Evolutionary conservation across 2,329 filamentous ascomycete genomes (phyloP).

Genomic region (Lecanicillium sp.): DNA sequence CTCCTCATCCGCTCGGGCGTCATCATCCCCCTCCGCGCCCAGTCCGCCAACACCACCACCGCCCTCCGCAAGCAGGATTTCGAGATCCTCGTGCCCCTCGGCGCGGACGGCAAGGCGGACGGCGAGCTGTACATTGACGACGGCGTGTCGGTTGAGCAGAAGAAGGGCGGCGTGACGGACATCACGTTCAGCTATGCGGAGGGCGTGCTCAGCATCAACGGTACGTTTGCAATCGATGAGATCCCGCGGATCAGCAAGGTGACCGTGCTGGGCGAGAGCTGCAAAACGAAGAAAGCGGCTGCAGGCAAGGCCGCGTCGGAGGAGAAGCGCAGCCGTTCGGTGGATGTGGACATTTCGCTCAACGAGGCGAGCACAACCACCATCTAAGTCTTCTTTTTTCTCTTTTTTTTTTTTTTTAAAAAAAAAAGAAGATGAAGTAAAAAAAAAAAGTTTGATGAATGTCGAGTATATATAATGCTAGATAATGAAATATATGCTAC

Average conservation of each 20-base stretch:
- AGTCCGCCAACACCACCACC: constrained; percentile 56
- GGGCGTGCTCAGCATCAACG: constrained; percentile 44
- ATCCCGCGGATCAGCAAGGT: constrained; percentile 41
- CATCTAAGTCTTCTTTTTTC: constrained; percentile 12
- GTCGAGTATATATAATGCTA: neutral
- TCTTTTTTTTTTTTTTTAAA: neutral
- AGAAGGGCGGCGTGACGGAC: constrained; percentile 43
- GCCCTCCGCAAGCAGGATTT: constrained; percentile 61
- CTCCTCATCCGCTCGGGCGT: constrained; percentile 60
- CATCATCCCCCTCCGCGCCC: constrained; percentile 55
- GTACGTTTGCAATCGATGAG: constrained; percentile 47
- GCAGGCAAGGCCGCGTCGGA: constrained; percentile 4
- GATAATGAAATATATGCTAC: neutral
- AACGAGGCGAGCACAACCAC: constrained; percentile 14
- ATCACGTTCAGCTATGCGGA: constrained; percentile 55
- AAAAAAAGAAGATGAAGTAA: neutral
- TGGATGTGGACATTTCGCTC: constrained; percentile 15
- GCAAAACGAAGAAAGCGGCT: constrained; percentile 6
- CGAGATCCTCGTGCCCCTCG: constrained; percentile 63
- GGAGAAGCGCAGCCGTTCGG: constrained; percentile 5
- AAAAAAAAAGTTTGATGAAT: neutral
- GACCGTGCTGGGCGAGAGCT: constrained; percentile 39
- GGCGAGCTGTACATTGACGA: constrained; percentile 71
- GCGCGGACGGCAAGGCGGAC: constrained; percentile 52
- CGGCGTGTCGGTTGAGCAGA: constrained; percentile 60